Evolutionary conservation across 2,329 filamentous ascomycete species (phyloP).

Genomic region (Aspergillus sp.): DNA sequence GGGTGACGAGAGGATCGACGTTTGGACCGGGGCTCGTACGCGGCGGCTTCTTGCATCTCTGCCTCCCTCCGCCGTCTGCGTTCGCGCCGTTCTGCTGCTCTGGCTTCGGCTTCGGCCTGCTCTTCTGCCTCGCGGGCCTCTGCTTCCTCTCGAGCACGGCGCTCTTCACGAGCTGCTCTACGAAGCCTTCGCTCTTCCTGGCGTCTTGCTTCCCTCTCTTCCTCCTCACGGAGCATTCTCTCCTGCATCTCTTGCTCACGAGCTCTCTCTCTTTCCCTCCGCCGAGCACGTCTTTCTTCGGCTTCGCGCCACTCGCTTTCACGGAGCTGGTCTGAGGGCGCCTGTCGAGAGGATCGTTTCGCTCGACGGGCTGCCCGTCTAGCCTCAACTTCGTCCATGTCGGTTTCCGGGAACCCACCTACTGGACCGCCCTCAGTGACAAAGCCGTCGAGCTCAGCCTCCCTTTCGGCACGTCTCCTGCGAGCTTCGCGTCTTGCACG

Average conservation of each 20-base stretch:
- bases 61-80: slow-evolving; percentile 40
- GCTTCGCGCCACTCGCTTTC: slow-evolving; percentile 37
- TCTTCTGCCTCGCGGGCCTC: slow-evolving; percentile 61
- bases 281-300: slow-evolving; percentile 51
- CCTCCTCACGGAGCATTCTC: slow-evolving; percentile 37
- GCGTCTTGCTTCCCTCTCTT: slow-evolving; percentile 39
- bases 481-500: slow-evolving; percentile 40
- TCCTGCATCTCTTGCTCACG: slow-evolving; percentile 44
- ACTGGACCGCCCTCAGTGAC: slow-evolving; percentile 47
- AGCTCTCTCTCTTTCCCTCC: slow-evolving; percentile 52
- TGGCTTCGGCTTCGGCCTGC: slow-evolving; percentile 36
- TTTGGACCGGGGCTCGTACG: slow-evolving; percentile 32
- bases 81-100: slow-evolving; percentile 44
- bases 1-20: slow-evolving; percentile 35
- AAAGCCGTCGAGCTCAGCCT: slow-evolving; percentile 53
- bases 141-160: slow-evolving; percentile 48
- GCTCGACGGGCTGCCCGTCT: slow-evolving; percentile 65
- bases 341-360: slow-evolving; percentile 47
- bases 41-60: slow-evolving; percentile 29
- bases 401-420: slow-evolving; percentile 37
- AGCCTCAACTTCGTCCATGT: slow-evolving; percentile 59
- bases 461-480: slow-evolving; percentile 45
- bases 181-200: slow-evolving; percentile 37
- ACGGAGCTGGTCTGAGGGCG: slow-evolving; percentile 35
- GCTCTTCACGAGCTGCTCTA: slow-evolving; percentile 39